phyloP scores from a whole-genome alignment of 139 green algal genomes.

The Tetratostichococcus sp. region DNA sequence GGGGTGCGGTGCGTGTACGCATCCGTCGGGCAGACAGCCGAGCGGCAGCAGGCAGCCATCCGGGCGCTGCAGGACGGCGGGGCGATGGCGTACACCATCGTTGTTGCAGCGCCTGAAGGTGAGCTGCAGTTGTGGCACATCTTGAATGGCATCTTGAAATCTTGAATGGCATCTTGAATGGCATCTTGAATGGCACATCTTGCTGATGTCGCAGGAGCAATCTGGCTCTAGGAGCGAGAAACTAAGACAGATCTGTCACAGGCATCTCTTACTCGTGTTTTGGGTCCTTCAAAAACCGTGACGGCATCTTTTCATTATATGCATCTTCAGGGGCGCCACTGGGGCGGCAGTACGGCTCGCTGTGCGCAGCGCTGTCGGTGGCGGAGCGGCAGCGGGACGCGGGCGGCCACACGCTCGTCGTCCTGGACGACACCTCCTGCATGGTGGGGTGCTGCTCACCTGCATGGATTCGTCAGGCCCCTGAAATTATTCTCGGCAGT shows the following conservation, averaged over 20 bases:
- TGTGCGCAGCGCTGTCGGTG: conserved; percentile 56
- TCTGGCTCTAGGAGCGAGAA: too few species aligned
- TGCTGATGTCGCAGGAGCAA: too few species aligned
- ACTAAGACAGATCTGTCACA: too few species aligned
- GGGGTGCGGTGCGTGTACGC: conserved; percentile 58
- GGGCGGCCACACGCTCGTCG: conserved; percentile 71
- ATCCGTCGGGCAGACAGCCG: conserved; percentile 22
- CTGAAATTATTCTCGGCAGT: too few species aligned
- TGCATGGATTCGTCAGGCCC: too few species aligned
- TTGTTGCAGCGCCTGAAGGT: conserved; percentile 47
- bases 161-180: too few species aligned
- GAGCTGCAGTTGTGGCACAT: too few species aligned
- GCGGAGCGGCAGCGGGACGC: conserved; percentile 66
- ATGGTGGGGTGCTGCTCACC: conserved; percentile 36
- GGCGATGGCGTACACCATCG: conserved; percentile 53
- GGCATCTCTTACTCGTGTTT: too few species aligned
- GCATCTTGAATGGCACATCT: too few species aligned
- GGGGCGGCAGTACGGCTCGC: conserved; percentile 64
- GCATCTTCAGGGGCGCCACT: conserved; percentile 23
- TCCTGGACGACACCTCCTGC: conserved; percentile 65
- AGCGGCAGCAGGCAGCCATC: conserved; percentile 7
- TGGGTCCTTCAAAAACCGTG: too few species aligned
- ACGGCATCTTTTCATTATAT: too few species aligned
- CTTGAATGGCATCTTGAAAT: too few species aligned
- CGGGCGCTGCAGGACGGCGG: conserved; percentile 35